Conservation (phyloP, 768 basidiomycete species). For the Lactarius tabidus region DNA sequence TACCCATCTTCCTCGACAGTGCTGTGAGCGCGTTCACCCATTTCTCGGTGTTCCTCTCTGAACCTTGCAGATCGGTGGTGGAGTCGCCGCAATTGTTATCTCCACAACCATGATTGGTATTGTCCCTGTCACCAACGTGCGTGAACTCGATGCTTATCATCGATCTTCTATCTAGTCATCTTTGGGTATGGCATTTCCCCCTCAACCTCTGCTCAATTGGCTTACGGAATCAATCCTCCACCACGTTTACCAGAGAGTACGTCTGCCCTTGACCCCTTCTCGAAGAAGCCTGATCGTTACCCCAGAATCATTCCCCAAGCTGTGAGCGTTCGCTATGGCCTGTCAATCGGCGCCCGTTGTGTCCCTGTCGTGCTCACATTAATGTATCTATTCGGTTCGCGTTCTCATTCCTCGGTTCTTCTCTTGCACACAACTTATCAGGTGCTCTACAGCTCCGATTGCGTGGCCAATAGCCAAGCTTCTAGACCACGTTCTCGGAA, state of each 20-base stretch:
- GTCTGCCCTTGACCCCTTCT: neutral
- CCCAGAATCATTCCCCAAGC: slow-evolving; percentile 66
- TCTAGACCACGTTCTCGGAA: slow-evolving; percentile 78
- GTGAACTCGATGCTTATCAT: neutral
- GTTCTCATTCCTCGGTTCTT: slow-evolving; percentile 8
- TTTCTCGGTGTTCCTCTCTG: neutral
- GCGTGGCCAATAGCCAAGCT: slow-evolving; percentile 62
- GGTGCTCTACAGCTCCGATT: slow-evolving; percentile 40
- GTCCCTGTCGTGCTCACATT: slow-evolving; percentile 47
- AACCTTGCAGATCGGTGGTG: slow-evolving; percentile 50
- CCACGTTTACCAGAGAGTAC: slow-evolving; percentile 7
- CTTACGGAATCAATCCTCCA: neutral
- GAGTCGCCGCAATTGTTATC: slow-evolving; percentile 71
- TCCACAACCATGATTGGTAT: slow-evolving; percentile 70
- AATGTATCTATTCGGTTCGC: slow-evolving; percentile 48
- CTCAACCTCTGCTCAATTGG: neutral
- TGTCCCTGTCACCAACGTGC: slow-evolving; percentile 16
- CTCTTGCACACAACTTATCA: neutral
- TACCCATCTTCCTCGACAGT: slow-evolving; percentile 78
- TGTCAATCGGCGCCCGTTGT: slow-evolving; percentile 50
- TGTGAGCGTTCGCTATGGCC: slow-evolving; percentile 62
- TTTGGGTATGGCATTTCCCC: slow-evolving; percentile 58
- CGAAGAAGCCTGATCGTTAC: neutral
- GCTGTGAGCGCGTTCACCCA: slow-evolving; percentile 40
- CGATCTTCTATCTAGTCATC: slow-evolving; percentile 47